Conservation (phyloP, 495 filamentous ascomycete species). For the Tuber borchii region DNA sequence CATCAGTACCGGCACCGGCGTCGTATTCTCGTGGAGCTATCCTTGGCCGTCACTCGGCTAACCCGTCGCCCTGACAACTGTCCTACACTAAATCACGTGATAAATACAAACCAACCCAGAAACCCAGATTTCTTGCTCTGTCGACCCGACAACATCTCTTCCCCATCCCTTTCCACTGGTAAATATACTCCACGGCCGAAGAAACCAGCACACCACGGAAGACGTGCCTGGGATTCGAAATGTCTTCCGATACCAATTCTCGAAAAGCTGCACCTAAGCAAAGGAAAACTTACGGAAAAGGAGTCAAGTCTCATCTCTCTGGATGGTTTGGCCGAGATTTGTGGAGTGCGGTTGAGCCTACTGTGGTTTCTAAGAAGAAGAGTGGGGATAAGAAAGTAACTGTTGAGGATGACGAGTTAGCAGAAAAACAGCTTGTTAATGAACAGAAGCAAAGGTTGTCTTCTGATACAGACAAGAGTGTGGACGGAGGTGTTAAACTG, state of each 20-base stretch:
- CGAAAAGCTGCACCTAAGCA: slow-evolving; percentile 19
- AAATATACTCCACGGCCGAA: slow-evolving; percentile 1
- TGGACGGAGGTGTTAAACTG: slow-evolving; percentile 6
- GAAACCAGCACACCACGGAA: not conserved
- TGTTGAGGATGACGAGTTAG: slow-evolving; percentile 15
- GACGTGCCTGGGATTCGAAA: not conserved
- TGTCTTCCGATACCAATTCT: slow-evolving; percentile 14
- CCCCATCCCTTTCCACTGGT: slow-evolving; percentile 4
- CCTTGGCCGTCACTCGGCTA: not conserved
- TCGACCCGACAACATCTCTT: slow-evolving; percentile 19
- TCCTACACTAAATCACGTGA: slow-evolving; percentile 13
- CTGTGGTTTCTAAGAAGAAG: slow-evolving; percentile 6
- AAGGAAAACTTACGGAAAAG: slow-evolving; percentile 40
- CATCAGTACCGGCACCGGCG: too few relatives aligned
- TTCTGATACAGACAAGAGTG: slow-evolving; percentile 5
- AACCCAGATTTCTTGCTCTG: not conserved
- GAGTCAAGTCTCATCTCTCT: slow-evolving; percentile 36
- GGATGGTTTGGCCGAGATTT: slow-evolving; percentile 36
- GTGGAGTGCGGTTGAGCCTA: slow-evolving; percentile 31
- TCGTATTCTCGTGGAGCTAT: not conserved
- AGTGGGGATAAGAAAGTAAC: slow-evolving; percentile 10
- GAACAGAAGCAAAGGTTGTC: slow-evolving; percentile 14
- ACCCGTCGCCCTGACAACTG: slow-evolving; percentile 22
- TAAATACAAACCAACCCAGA: slow-evolving; percentile 22
- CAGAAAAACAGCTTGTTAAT: slow-evolving; percentile 21